A percentile compares a stretch with the other conserved stretches of the same genome.
phyloP scores from a whole-genome alignment of 208 protist species.

The Balamuthia mandrillaris region DNA sequence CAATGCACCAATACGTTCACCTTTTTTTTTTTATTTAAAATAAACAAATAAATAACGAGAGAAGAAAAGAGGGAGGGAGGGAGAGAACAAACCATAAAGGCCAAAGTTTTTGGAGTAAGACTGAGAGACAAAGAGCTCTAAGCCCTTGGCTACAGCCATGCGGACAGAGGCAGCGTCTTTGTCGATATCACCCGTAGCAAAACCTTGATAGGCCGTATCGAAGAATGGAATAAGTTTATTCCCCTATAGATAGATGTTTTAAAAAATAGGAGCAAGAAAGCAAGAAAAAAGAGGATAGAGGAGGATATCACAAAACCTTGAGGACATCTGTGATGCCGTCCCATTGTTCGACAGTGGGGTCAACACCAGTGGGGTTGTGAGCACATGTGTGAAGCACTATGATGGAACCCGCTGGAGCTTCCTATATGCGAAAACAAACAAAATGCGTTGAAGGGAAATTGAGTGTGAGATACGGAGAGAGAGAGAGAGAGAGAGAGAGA shows the following conservation, averaged over 20 bases:
- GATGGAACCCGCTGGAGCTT: slow-evolving; percentile 74
- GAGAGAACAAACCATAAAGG: slow-evolving; percentile 78
- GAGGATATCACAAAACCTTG: too few species aligned
- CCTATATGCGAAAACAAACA: slow-evolving; percentile 38
- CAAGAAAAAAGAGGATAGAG: too few species aligned
- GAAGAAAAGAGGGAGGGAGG: not conserved
- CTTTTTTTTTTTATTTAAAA: not conserved
- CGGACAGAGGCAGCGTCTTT: not conserved
- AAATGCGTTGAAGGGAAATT: not conserved
- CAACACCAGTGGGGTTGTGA: slow-evolving; percentile 98
- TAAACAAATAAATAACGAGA: not conserved
- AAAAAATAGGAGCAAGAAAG: too few species aligned
- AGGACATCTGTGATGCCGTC: slow-evolving; percentile 77
- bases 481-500: too few species aligned
- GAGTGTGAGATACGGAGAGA: too few species aligned
- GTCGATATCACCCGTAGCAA: slow-evolving; percentile 72
- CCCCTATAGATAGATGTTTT: too few species aligned
- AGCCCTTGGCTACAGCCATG: slow-evolving; percentile 23
- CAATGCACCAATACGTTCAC: slow-evolving; percentile 86
- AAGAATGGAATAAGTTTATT: slow-evolving; percentile 88
- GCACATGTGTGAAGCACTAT: slow-evolving; percentile 95
- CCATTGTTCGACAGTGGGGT: slow-evolving; percentile 93
- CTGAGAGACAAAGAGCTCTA: slow-evolving; percentile 75
- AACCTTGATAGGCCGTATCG: slow-evolving; percentile 87
- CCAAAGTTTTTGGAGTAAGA: slow-evolving; percentile 98